phyloP scores from a whole-genome alignment of 331 rosid genomes.

The Erythrophleum ivorense region DNA sequence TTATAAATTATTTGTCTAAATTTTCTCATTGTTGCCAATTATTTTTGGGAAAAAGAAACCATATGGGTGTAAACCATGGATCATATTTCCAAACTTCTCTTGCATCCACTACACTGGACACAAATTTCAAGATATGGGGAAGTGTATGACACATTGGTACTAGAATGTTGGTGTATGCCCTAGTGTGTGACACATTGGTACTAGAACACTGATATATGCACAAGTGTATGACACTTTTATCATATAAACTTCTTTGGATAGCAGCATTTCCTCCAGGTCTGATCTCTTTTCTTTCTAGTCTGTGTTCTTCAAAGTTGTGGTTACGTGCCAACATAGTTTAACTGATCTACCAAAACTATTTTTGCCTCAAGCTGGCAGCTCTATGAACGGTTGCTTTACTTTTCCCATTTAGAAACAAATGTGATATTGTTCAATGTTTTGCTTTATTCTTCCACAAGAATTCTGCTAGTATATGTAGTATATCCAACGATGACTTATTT shows the following conservation, averaged over 20 bases:
- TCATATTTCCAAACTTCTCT: neutral
- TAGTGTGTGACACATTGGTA: neutral
- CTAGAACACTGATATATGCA: neutral
- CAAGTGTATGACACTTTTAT: neutral
- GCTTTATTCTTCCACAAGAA: neutral
- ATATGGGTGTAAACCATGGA: neutral
- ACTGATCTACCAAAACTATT: neutral
- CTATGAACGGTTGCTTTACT: neutral
- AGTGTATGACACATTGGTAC: neutral
- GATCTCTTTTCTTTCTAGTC: neutral
- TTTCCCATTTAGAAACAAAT: neutral
- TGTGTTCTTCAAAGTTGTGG: neutral
- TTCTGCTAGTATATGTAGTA: neutral
- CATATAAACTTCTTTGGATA: neutral
- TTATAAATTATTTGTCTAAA: conserved; percentile 27
- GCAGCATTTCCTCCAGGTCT: neutral
- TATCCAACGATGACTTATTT: too few relatives aligned
- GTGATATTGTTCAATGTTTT: neutral
- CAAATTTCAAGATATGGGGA: neutral
- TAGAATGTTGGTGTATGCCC: neutral
- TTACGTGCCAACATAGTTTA: neutral
- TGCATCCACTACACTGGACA: neutral
- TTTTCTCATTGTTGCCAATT: neutral
- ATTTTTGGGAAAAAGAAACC: neutral
- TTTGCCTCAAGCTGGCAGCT: neutral